Conservation (phyloP, 1,139 yeast genomes). For the Hyphopichia pseudoburtonii region DNA sequence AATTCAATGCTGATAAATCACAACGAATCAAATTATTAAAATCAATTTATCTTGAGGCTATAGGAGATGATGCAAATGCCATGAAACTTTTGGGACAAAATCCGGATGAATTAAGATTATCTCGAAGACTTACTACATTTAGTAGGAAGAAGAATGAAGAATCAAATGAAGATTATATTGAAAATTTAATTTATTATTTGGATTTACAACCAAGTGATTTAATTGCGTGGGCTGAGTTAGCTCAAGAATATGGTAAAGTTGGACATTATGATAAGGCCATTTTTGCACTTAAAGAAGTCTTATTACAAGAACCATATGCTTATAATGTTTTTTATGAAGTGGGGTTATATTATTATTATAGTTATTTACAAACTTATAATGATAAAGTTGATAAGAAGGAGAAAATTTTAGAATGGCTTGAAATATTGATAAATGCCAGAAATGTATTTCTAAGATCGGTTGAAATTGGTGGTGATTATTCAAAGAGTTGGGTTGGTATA, state of each 20-base stretch:
- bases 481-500: slow-evolving; percentile 79
- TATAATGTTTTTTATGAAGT: slow-evolving; percentile 63
- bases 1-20: slow-evolving; percentile 53
- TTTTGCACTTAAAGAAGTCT: slow-evolving; percentile 65
- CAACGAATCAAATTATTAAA: slow-evolving; percentile 60
- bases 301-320: slow-evolving; percentile 68
- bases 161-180: slow-evolving; percentile 36
- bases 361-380: slow-evolving; percentile 20
- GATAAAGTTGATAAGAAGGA: slow-evolving; percentile 22
- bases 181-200: slow-evolving; percentile 48
- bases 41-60: slow-evolving; percentile 58
- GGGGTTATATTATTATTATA: slow-evolving; percentile 18
- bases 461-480: slow-evolving; percentile 69
- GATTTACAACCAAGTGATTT: slow-evolving; percentile 69
- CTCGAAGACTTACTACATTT: slow-evolving; percentile 37
- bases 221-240: slow-evolving; percentile 76
- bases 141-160: slow-evolving; percentile 20
- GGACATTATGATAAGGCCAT: slow-evolving; percentile 71
- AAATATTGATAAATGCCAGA: slow-evolving; percentile 36
- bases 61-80: slow-evolving; percentile 38
- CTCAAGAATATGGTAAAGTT: slow-evolving; percentile 54
- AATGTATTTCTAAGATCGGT: slow-evolving; percentile 66
- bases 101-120: slow-evolving; percentile 36
- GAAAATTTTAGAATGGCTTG: slow-evolving; percentile 21
- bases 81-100: slow-evolving; percentile 36